Percentiles rank a stretch among this genome's conserved stretches.
Conservation (phyloP, 768 basidiomycete species). For the Pleurotus citrinopileatus region DNA sequence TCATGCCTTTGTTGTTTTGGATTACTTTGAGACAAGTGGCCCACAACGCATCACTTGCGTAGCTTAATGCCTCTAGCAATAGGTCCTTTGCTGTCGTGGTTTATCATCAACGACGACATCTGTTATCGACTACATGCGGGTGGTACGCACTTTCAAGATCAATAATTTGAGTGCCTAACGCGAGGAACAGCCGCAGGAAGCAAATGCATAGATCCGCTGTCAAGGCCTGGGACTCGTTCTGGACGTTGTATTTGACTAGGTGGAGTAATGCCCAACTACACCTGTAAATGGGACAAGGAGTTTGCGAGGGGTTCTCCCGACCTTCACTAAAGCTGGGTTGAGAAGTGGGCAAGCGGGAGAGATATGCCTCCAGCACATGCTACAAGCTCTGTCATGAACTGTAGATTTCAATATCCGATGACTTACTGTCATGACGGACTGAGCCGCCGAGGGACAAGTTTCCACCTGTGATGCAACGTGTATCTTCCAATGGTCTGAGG, state of each 20-base stretch:
- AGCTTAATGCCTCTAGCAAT: conserved; percentile 28
- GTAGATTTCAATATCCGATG: background rate
- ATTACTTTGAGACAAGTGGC: conserved; percentile 16
- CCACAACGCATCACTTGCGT: conserved; percentile 17
- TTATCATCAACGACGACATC: background rate
- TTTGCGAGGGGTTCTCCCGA: conserved; percentile 25
- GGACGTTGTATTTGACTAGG: background rate
- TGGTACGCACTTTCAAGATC: conserved; percentile 20
- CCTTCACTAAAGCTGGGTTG: conserved; percentile 12
- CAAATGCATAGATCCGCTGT: conserved; percentile 20
- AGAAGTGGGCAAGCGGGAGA: conserved; percentile 2
- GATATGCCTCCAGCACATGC: conserved; percentile 9
- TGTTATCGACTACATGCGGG: background rate
- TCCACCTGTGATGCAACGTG: background rate
- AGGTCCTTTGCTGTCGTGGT: conserved; percentile 28
- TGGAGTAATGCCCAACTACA: conserved; percentile 2
- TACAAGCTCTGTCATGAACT: background rate
- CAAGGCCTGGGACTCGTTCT: conserved; percentile 9
- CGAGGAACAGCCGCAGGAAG: conserved; percentile 28
- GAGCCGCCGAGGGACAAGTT: conserved; percentile 12
- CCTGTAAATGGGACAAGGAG: conserved; percentile 20
- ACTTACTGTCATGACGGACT: conserved; percentile 25
- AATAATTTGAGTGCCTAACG: conserved; percentile 15
- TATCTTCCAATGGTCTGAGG: conserved; percentile 6
- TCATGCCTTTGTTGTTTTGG: conserved; percentile 19